These are phyloP conservation scores for Conidiobolus incongruus DNA, from an alignment of 371 early-diverging fungal genomes.

Conservation along the genomic window DNA sequence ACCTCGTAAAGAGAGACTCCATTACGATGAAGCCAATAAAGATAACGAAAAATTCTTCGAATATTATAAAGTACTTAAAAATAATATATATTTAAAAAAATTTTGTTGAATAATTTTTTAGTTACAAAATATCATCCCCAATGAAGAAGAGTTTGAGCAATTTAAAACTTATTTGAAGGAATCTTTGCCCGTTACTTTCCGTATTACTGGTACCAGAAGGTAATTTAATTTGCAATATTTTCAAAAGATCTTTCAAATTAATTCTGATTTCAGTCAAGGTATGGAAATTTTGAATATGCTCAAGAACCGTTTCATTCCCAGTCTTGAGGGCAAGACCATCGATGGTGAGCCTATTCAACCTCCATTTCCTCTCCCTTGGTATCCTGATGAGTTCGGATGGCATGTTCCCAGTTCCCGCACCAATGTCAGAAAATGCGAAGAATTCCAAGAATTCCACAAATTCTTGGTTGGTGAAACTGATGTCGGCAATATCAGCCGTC, in stretches of 20 bases:
- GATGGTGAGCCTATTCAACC: slow-evolving; percentile 49
- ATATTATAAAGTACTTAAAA: slow-evolving; percentile 4
- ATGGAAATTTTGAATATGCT: slow-evolving; percentile 25
- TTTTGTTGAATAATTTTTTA: slow-evolving; percentile 6
- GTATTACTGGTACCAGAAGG: slow-evolving; percentile 79
- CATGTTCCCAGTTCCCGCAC: slow-evolving; percentile 44
- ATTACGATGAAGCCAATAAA: slow-evolving; percentile 1
- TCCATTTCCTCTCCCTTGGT: slow-evolving; percentile 65
- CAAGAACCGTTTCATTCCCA: slow-evolving; percentile 23
- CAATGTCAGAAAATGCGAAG: slow-evolving; percentile 43
- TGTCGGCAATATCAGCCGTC: slow-evolving; percentile 87
- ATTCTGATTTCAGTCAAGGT: too few relatives aligned
- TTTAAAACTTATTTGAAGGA: slow-evolving; percentile 36
- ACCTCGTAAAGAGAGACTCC: neutral
- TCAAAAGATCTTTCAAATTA: too few relatives aligned
- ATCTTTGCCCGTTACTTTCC: slow-evolving; percentile 71
- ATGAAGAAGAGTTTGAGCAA: slow-evolving; percentile 49
- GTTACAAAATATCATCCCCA: slow-evolving; percentile 59
- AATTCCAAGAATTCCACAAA: slow-evolving; percentile 58
- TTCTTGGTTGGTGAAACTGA: slow-evolving; percentile 90
- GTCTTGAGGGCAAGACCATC: slow-evolving; percentile 21
- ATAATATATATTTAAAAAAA: neutral
- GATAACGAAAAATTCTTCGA: slow-evolving; percentile 3
- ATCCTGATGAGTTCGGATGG: slow-evolving; percentile 82
- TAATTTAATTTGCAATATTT: too few relatives aligned